Percentiles rank a stretch among this genome's conserved stretches.
Evolutionary conservation across 2,329 filamentous ascomycete genomes (phyloP).

Genomic region (Colletotrichum sp.): DNA sequence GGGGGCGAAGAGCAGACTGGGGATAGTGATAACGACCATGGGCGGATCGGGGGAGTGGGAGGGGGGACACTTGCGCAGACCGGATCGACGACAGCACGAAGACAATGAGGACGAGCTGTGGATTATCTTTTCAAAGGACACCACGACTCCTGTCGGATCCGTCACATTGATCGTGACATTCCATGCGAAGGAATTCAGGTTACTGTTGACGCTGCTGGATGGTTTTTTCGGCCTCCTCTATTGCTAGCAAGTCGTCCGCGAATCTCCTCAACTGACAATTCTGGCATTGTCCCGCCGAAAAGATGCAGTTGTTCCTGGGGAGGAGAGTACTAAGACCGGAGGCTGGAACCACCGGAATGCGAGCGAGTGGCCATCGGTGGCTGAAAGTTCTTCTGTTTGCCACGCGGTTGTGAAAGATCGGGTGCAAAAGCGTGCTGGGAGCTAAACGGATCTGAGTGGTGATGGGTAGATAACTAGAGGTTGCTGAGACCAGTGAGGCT

Average conservation of each 20-base stretch:
- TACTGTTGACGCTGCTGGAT: background rate
- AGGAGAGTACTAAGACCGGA: background rate
- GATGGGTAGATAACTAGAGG: background rate
- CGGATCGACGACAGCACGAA: background rate
- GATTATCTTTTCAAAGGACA: background rate
- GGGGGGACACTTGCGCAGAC: background rate
- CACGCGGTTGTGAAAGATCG: background rate
- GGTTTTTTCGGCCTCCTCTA: background rate
- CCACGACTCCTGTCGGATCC: background rate
- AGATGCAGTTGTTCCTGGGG: background rate
- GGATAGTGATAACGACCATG: slow-evolving; percentile 68
- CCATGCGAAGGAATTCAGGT: background rate
- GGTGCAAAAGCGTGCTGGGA: background rate
- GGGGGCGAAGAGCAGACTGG: slow-evolving; percentile 81
- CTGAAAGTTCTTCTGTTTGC: background rate
- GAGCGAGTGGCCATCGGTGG: background rate
- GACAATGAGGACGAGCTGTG: background rate
- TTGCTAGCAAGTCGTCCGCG: background rate
- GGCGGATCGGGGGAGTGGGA: slow-evolving; percentile 51
- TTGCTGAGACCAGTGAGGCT: background rate
- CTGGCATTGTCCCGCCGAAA: background rate
- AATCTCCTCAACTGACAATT: background rate
- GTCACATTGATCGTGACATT: background rate
- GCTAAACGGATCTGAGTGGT: background rate
- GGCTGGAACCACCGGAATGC: background rate